phyloP scores from a whole-genome alignment of 805 yeast genomes.

The Cyberlindnera samutprakarnensis region DNA sequence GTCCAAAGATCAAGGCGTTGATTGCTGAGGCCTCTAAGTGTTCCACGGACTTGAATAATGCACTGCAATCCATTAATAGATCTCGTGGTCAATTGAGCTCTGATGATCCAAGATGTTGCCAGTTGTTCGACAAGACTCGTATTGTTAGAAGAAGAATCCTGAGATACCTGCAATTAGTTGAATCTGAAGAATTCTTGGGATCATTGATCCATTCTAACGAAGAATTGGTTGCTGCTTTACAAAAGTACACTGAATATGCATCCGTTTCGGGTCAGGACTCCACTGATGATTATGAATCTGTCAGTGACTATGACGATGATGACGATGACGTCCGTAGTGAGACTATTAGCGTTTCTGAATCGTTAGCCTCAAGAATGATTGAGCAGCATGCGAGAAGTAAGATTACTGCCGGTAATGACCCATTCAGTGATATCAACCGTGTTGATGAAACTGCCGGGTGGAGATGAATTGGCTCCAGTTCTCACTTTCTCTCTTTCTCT shows the following conservation, averaged over 20 bases:
- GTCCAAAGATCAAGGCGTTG: conserved; percentile 58
- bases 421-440: conserved; percentile 46
- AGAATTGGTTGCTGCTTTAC: conserved; percentile 69
- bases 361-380: conserved; percentile 22
- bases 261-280: conserved; percentile 32
- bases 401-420: conserved; percentile 29
- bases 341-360: conserved; percentile 17
- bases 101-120: conserved; percentile 54
- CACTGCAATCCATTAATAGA: conserved; percentile 36
- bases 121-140: conserved; percentile 68
- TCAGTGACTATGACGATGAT: conserved; percentile 25
- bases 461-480: conserved; percentile 19
- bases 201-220: conserved; percentile 85
- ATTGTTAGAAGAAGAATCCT: conserved; percentile 69
- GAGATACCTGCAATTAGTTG: conserved; percentile 75
- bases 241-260: conserved; percentile 51
- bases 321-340: conserved; percentile 29
- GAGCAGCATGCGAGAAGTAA: conserved; percentile 18
- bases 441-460: conserved; percentile 20
- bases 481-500: no score
- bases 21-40: conserved; percentile 73
- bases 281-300: conserved; percentile 23
- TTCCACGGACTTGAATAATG: conserved; percentile 62
- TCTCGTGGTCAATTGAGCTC: conserved; percentile 46
- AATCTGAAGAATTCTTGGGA: conserved; percentile 84